Base-by-base conservation (phyloP, 2,329 filamentous ascomycete species). In the Pseudogymnoascus sp. region DNA sequence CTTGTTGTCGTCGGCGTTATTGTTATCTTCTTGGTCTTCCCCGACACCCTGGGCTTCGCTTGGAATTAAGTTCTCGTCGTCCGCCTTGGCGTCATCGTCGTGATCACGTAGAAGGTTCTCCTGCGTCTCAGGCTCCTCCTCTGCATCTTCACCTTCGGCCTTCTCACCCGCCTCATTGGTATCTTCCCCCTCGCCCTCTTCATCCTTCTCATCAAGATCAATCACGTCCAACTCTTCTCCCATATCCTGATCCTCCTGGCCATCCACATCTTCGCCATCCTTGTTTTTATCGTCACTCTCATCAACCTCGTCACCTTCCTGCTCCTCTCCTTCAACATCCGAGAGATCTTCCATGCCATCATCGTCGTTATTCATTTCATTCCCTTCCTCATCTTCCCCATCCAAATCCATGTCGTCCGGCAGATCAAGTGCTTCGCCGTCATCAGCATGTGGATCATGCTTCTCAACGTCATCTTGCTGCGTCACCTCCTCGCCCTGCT, bases 341-440 rank as follows among this genome's bases (percentile, higher is more conserved):
- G 37, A 43, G 28, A 60, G 30, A 22, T 62, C 71, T 71, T 33
- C 72, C 39, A 73, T 68, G 14, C 76, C 73, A 57, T 83, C 81
- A 0, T 79, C 80, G 61, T 79, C 72, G 38, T 76, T 77, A 75
- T 63, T 75, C 74, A 58, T 70, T 75, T 54, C 68, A 14, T 72
- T 74, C 33, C 75, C 78, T 11, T 80, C 78, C 25, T 76, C 74
- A 38, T 81, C 79, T 59, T 84, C 76, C 2, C 83, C 85, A 70
- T 88, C 86, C 63, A 90, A 79, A 63, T 88, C 81, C 74, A 90
- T 83, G 65, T 90, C 86, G 25, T 90, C 87, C 1, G 87, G 87
- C 35, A 90, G 75, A 60, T 90, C 87, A 41, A 90, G 77, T 5
- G 82, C 82, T 60, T 89, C 81, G 65, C 86, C 83, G 69, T 90